These are phyloP conservation scores for Ambrosia artemisiifolia DNA, from an alignment of 129 eudicot genomes.

Conservation along the genomic window DNA sequence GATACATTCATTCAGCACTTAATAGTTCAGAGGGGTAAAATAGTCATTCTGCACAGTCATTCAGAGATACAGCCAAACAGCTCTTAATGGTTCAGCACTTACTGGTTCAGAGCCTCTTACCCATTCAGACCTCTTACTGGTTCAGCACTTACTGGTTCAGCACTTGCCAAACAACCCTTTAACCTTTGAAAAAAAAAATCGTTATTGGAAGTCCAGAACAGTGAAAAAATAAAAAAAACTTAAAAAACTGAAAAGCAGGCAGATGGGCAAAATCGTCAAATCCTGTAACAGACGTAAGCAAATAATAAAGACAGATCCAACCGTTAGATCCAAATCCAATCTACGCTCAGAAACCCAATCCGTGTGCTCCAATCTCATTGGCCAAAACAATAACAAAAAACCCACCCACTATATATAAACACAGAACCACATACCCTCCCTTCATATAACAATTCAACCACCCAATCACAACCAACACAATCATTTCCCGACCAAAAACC, in stretches of 20 bases:
- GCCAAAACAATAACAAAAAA: background rate
- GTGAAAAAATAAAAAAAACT: background rate
- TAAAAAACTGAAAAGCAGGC: background rate
- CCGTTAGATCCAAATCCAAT: slow-evolving; percentile 23
- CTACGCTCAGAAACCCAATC: slow-evolving; percentile 12
- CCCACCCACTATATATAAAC: slow-evolving; percentile 1
- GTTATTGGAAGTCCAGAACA: background rate
- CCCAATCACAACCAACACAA: background rate
- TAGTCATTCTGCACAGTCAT: no score
- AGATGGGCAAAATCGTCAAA: background rate
- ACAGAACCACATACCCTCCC: background rate
- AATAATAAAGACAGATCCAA: background rate
- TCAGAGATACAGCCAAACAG: no score
- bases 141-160: no score
- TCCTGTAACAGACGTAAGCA: background rate
- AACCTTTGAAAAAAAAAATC: background rate
- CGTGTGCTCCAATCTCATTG: slow-evolving; percentile 19
- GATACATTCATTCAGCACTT: no score
- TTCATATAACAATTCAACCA: background rate
- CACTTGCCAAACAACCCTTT: no score
- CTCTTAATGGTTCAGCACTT: no score
- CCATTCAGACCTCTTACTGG: no score
- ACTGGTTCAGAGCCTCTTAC: no score
- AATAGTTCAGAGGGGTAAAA: no score
- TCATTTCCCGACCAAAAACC: background rate